Percentiles rank a stretch among this genome's conserved stretches.
These are phyloP conservation scores for Biscogniauxia mediterranea DNA, from an alignment of 2,329 filamentous ascomycete genomes.

Conservation along the genomic window DNA sequence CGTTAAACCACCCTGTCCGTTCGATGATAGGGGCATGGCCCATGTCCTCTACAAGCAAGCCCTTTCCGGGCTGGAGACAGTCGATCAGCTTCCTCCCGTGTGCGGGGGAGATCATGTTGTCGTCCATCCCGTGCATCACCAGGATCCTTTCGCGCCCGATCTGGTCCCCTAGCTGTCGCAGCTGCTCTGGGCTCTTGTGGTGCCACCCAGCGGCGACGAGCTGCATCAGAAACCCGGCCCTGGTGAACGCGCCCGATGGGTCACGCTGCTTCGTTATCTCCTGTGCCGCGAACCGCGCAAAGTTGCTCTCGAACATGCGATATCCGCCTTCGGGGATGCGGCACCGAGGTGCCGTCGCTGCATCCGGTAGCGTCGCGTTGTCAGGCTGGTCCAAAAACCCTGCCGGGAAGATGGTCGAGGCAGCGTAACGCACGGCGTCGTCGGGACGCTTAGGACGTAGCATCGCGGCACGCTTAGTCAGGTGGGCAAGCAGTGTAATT, in stretches of 20 bases:
- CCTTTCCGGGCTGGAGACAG: constrained; percentile 55
- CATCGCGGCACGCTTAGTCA: constrained; percentile 55
- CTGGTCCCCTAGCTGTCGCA: constrained; percentile 62
- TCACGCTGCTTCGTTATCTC: constrained; percentile 72
- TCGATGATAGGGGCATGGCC: constrained; percentile 77
- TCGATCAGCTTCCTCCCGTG: constrained; percentile 69
- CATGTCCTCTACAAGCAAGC: constrained; percentile 64
- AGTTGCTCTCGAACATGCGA: constrained; percentile 67
- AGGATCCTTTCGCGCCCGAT: constrained; percentile 74
- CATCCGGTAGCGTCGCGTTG: constrained; percentile 48
- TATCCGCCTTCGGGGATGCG: constrained; percentile 39
- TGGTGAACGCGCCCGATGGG: constrained; percentile 55
- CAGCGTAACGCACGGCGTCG: constrained; percentile 61
- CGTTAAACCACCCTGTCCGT: constrained; percentile 66
- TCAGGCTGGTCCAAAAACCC: constrained; percentile 64
- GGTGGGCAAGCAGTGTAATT: constrained; percentile 40
- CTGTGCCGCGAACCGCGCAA: constrained; percentile 77
- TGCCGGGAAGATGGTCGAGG: constrained; percentile 62
- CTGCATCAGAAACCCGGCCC: constrained; percentile 71
- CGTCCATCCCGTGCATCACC: constrained; percentile 72
- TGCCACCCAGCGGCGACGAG: constrained; percentile 79
- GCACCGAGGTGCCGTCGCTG: constrained; percentile 36
- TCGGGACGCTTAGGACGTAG: constrained; percentile 71
- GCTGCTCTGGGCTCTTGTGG: constrained; percentile 66
- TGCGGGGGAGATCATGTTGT: constrained; percentile 73